Evolutionary conservation across 345 rosid species (phyloP).

Genomic region (Salix viminalis): DNA sequence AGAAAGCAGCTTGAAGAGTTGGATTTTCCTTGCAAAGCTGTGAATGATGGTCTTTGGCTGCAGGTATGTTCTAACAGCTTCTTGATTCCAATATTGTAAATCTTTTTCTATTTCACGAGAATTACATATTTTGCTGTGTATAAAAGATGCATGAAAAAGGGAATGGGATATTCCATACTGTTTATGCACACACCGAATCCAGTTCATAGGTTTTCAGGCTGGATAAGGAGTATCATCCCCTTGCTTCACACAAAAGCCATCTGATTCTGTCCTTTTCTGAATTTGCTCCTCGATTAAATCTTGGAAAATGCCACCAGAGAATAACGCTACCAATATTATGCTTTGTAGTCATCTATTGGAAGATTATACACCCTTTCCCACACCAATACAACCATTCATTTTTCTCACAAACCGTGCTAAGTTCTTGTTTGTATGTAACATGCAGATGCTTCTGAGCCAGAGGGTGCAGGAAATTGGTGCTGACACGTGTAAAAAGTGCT

Average conservation of each 20-base stretch:
- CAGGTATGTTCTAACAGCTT: conserved; percentile 53
- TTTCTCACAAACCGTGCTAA: conserved; percentile 6
- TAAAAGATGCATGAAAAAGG: neutral
- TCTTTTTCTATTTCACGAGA: conserved; percentile 4
- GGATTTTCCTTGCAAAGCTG: conserved; percentile 94
- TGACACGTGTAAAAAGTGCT: conserved; percentile 81
- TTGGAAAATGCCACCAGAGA: neutral
- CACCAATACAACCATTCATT: conserved; percentile 15
- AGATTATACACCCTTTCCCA: neutral
- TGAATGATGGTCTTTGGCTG: conserved; percentile 96
- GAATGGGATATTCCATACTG: neutral
- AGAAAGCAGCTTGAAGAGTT: conserved; percentile 93
- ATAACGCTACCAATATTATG: neutral
- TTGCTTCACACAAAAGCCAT: neutral
- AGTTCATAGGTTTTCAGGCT: neutral
- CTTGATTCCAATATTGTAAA: conserved; percentile 16
- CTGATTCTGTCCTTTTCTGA: neutral
- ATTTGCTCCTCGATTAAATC: neutral
- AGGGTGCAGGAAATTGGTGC: conserved; percentile 85
- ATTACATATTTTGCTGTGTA: neutral
- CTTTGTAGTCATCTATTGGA: neutral
- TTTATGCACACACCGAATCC: neutral
- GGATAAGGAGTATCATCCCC: neutral
- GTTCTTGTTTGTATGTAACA: conserved; percentile 17
- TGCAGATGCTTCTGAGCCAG: conserved; percentile 87